Evolutionary conservation across 306 rosid genomes (phyloP).

Genomic region (Gastrolobium bilobum): DNA sequence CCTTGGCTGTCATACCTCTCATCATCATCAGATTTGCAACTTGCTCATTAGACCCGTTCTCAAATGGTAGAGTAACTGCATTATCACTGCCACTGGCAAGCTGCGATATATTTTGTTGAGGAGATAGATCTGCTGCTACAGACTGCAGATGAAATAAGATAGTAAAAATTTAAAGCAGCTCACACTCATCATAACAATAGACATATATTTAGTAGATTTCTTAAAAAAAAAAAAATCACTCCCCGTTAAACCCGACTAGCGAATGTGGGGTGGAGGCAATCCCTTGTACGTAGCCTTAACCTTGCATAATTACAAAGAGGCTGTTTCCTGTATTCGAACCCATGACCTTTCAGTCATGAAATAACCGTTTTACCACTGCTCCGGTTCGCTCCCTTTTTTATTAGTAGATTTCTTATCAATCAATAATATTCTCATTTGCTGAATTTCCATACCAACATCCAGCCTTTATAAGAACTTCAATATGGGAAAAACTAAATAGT

Average conservation of each 20-base stretch:
- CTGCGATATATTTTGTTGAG: conserved; percentile 59
- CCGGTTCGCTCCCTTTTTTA: no score
- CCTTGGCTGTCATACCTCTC: conserved; percentile 92
- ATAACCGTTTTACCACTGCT: no score
- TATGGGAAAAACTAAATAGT: conserved; percentile 8
- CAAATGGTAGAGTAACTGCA: conserved; percentile 60
- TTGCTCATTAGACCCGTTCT: conserved; percentile 59
- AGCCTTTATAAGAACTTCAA: conserved; percentile 32
- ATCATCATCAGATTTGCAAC: conserved; percentile 81
- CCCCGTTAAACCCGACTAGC: no score
- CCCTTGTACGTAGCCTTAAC: no score
- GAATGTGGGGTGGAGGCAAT: no score
- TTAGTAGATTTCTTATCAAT: conserved; percentile 12
- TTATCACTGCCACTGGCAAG: conserved; percentile 67
- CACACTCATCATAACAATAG: conserved; percentile 35
- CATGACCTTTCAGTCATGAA: no score
- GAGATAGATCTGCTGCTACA: conserved; percentile 68
- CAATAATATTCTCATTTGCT: conserved; percentile 31
- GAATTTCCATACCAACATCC: conserved; percentile 41
- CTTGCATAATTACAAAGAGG: no score
- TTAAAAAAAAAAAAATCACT: no score
- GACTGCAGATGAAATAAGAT: conserved; percentile 60
- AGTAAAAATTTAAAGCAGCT: conserved; percentile 14
- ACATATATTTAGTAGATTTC: conserved; percentile 21
- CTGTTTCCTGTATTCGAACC: no score